A percentile compares a stretch with the other conserved stretches of the same genome.
These are phyloP conservation scores for Pterocarpus macrocarpus DNA, from an alignment of 306 rosid species.

Conservation along the genomic window DNA sequence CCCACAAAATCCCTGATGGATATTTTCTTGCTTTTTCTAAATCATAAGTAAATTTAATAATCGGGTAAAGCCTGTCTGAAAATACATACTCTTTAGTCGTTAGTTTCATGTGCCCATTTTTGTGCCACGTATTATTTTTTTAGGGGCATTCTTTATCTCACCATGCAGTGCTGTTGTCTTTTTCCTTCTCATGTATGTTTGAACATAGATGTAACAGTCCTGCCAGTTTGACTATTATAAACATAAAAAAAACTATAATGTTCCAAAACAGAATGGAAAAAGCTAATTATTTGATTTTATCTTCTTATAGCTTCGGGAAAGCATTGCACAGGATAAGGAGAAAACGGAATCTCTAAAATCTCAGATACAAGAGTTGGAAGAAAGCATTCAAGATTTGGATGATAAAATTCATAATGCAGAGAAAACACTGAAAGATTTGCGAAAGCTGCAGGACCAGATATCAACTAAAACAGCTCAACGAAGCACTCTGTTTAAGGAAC, in stretches of 20 bases:
- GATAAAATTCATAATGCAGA: conserved; percentile 65
- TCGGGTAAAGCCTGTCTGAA: neutral
- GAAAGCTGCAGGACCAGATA: conserved; percentile 72
- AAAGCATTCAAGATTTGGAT: conserved; percentile 66
- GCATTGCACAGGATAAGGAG: conserved; percentile 85
- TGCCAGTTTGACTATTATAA: conserved; percentile 8
- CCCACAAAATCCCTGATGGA: conserved; percentile 9
- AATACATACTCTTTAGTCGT: neutral
- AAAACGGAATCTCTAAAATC: conserved; percentile 65
- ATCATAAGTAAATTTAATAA: neutral
- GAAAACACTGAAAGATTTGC: conserved; percentile 62
- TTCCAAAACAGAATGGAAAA: conserved; percentile 22
- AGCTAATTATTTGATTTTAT: conserved; percentile 44
- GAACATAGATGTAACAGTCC: neutral
- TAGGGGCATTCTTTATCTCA: neutral
- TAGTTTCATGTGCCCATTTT: neutral
- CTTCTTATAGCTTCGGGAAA: conserved; percentile 80
- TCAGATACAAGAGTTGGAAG: conserved; percentile 79
- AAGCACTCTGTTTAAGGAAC: conserved; percentile 73
- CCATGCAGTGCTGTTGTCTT: neutral
- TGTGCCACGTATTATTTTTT: neutral
- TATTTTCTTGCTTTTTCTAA: neutral
- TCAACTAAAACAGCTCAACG: conserved; percentile 70
- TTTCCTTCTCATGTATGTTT: neutral
- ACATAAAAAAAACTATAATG: conserved; percentile 3